A percentile compares a stretch with the other conserved stretches of the same genome.
These are phyloP conservation scores for Leishmania amazonensis DNA, from an alignment of 208 protist genomes.

Conservation along the genomic window DNA sequence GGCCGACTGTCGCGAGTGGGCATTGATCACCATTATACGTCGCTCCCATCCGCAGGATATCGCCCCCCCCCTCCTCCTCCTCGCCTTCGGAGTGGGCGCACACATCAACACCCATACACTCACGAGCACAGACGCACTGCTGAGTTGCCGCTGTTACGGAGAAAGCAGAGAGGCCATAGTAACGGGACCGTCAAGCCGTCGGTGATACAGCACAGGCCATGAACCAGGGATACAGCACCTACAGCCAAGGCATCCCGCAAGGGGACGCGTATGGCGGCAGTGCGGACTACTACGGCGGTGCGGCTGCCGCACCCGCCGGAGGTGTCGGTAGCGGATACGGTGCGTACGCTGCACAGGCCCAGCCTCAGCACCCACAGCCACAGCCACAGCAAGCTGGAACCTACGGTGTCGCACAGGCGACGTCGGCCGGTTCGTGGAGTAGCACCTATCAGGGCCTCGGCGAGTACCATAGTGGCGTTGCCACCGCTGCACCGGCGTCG, in stretches of 20 bases:
- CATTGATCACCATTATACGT: background rate
- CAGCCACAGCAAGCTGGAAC: background rate
- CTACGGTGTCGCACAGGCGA: background rate
- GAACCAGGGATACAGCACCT: constrained; percentile 17
- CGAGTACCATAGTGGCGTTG: constrained; percentile 3
- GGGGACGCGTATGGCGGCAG: constrained; percentile 6
- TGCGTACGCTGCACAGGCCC: constrained; percentile 2
- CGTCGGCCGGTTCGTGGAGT: constrained; percentile 1
- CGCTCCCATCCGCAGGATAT: background rate
- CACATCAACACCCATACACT: constrained; percentile 16
- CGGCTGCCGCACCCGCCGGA: background rate
- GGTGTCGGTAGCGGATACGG: constrained; percentile 4
- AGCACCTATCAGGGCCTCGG: background rate
- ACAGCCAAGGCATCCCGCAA: constrained; percentile 6
- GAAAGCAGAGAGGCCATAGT: background rate
- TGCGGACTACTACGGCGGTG: constrained; percentile 3
- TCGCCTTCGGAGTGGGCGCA: background rate
- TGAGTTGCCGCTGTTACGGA: background rate
- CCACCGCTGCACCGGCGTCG: background rate
- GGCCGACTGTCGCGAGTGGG: background rate
- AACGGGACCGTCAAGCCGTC: background rate
- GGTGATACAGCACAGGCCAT: background rate
- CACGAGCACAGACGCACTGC: background rate
- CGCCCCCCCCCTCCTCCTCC: background rate
- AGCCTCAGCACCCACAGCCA: background rate